Evolutionary conservation across 129 eudicot genomes (phyloP).

Genomic region (Gnaphalium uliginosum): DNA sequence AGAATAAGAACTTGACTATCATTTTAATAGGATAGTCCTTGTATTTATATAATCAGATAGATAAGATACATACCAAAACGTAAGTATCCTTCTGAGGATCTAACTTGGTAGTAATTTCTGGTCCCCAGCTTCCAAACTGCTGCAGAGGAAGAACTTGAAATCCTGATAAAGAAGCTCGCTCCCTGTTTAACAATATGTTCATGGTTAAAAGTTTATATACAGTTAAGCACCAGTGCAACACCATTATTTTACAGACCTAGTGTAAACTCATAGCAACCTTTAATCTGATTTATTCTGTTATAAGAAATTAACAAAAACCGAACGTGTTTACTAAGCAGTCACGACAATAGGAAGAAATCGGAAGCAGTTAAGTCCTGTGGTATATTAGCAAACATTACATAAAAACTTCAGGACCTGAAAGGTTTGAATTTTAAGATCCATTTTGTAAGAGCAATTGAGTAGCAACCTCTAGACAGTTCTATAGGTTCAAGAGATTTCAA

Average conservation of each 20-base stretch:
- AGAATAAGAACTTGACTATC: too few relatives aligned
- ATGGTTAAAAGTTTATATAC: neutral
- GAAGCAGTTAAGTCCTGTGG: neutral
- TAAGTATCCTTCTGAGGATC: constrained; percentile 93
- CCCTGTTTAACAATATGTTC: constrained; percentile 46
- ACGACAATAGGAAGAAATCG: neutral
- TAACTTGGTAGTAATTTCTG: constrained; percentile 72
- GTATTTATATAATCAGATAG: neutral
- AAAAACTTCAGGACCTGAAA: neutral
- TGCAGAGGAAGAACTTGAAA: constrained; percentile 87
- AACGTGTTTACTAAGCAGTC: neutral
- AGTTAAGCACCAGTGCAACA: neutral
- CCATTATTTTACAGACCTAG: neutral
- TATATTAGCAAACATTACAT: neutral
- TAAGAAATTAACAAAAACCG: too few relatives aligned
- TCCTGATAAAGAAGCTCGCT: constrained; percentile 74
- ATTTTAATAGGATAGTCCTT: neutral
- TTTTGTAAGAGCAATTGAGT: neutral
- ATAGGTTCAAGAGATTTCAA: neutral
- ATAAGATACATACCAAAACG: constrained; percentile 59
- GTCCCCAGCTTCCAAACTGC: constrained; percentile 96
- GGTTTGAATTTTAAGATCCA: neutral
- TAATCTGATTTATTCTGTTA: neutral
- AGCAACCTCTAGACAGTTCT: neutral
- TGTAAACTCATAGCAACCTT: neutral